phyloP scores from a whole-genome alignment of 2,329 filamentous ascomycete species.

The Pseudocercospora fuligena region DNA sequence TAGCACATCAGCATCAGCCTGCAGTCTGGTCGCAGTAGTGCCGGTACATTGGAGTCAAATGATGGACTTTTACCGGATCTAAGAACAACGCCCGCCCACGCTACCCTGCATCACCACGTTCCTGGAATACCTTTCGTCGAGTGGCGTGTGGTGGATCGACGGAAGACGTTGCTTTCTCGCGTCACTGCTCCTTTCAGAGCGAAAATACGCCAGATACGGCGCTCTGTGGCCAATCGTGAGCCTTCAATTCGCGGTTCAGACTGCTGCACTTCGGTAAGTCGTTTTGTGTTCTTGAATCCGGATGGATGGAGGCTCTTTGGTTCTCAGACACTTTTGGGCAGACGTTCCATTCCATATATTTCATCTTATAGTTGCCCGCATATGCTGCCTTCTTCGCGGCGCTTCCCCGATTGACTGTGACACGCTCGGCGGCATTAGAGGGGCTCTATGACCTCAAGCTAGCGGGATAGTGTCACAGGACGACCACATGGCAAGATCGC shows the following conservation, averaged over 20 bases:
- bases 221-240: conserved; percentile 11
- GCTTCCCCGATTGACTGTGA: conserved; percentile 7
- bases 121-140: not conserved
- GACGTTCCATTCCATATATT: not conserved
- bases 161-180: conserved; percentile 2
- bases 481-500: conserved; percentile 4
- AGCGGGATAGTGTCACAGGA: conserved; percentile 14
- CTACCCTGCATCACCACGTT: conserved; percentile 8
- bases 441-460: not conserved
- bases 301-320: not conserved
- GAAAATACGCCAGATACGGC: conserved; percentile 8
- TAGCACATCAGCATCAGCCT: conserved; percentile 9
- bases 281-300: conserved; percentile 1
- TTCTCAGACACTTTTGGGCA: not conserved
- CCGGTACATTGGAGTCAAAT: conserved; percentile 15
- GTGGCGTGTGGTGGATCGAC: not conserved
- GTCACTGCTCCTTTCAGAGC: conserved; percentile 5
- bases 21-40: conserved; percentile 13
- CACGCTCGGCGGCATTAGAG: conserved; percentile 5
- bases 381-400: not conserved
- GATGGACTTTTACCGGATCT: conserved; percentile 10
- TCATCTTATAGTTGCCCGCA: not conserved
- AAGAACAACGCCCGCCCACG: conserved; percentile 5
- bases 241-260: conserved; percentile 10
- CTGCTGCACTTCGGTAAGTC: conserved; percentile 14